Percentiles rank a stretch among this genome's conserved stretches.
Conservation (phyloP, 441 rosid genomes). For the Mallotus japonicus region DNA sequence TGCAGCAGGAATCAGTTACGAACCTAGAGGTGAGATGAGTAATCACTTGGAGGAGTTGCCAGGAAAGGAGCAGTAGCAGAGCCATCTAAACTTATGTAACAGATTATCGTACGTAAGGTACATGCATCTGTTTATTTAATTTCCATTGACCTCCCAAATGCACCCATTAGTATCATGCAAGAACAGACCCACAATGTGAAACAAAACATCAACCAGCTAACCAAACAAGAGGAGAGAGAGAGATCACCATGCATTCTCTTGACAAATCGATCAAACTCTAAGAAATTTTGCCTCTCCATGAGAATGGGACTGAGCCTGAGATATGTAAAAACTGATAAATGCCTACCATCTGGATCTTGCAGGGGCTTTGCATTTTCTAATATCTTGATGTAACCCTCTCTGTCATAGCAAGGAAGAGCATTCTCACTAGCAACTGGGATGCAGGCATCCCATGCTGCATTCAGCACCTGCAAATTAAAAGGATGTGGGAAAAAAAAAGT, state of each 20-base stretch:
- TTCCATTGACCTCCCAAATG: neutral
- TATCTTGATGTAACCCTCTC: conserved; percentile 72
- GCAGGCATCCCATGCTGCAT: conserved; percentile 84
- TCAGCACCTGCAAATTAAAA: conserved; percentile 57
- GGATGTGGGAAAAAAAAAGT: neutral
- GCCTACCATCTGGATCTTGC: conserved; percentile 79
- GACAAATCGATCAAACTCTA: conserved; percentile 71
- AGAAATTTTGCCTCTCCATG: conserved; percentile 67
- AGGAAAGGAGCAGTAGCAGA: neutral
- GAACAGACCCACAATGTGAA: neutral
- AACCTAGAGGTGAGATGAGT: neutral
- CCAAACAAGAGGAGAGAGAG: neutral
- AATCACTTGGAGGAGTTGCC: neutral
- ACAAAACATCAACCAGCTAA: neutral
- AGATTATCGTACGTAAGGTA: too few species aligned
- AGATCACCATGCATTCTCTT: conserved; percentile 82
- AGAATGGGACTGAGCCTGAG: conserved; percentile 70
- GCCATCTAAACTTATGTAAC: too few species aligned
- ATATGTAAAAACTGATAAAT: conserved; percentile 73
- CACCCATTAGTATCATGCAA: neutral
- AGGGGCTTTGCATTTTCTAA: conserved; percentile 66
- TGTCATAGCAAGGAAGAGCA: conserved; percentile 73
- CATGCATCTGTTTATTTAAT: neutral
- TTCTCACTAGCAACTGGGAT: conserved; percentile 75
- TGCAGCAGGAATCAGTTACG: neutral